Evolutionary conservation across 306 rosid species (phyloP), one percentile per base, ranked within the genome.

Genomic region (Hippophae gyantsensis): DNA sequence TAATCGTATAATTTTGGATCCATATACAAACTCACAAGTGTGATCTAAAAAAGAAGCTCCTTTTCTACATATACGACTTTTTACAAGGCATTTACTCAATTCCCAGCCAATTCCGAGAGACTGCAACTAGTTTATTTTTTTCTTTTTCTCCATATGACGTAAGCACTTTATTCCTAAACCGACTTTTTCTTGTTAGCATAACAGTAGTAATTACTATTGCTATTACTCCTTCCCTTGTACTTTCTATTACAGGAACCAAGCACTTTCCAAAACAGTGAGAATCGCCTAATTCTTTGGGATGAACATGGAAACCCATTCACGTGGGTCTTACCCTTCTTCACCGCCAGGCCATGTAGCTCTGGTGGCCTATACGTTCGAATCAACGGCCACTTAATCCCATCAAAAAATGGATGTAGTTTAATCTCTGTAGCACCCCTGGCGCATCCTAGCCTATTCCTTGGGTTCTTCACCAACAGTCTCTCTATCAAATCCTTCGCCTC

Each of bases 371-470:
- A 83, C 6, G 64, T 81, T 10, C 95, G 56, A 23, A 92, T 73
- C 79, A 92, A 70, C 8, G 98, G 82, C 98, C 98, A 92, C 58
- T 92, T 92, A 3, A 92, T 85, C 70, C 98, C 98, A 9, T 61
- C 54, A 0, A 92, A 92, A 70, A 87, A 92, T 0, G 89, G 79
- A 70, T 92, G 98, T 7, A 82, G 82, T 75, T 87, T 92, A 56
- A 92, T 48, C 45, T 87, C 98, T 1, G 89, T 79, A 3, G 95
- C 93, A 13, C 98, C 96, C 66, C 75, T 66, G 2, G 56, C 53
- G 56, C 81, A 78, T 2, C 98, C 98, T 38, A 87, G 57, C 73
- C 98, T 81, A 40, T 60, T 65, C 41, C 71, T 14, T 0, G 89
- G 92, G 14, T 92, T 96, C 69, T 81, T 80, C 68, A 75, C 89